phyloP scores from a whole-genome alignment of 108 stramenopile genomes.

The Skeletonema menzelii region DNA sequence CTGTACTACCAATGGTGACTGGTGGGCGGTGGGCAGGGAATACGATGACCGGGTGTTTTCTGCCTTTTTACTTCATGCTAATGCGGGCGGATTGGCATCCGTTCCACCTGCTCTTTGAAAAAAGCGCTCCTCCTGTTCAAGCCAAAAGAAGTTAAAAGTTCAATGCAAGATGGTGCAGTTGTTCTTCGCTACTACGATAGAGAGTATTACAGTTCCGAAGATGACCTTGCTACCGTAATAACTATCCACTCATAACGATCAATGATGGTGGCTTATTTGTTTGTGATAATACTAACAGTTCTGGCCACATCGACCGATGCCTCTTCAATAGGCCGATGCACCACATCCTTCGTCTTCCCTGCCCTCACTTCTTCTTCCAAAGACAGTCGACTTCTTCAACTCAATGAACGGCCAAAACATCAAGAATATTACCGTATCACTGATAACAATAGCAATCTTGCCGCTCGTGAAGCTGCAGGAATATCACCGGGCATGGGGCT shows the following conservation, averaged over 20 bases:
- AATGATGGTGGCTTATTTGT: background rate
- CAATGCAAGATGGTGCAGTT: too few relatives aligned
- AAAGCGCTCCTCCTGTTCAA: too few relatives aligned
- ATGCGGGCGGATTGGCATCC: too few relatives aligned
- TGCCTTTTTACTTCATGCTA: too few relatives aligned
- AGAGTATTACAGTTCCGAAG: too few relatives aligned
- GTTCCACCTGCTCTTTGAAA: too few relatives aligned
- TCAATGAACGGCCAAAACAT: background rate
- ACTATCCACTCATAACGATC: background rate
- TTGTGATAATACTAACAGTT: background rate
- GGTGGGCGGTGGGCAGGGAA: too few relatives aligned
- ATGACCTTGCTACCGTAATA: background rate
- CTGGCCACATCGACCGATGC: background rate
- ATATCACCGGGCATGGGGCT: constrained; percentile 21
- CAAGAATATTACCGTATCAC: background rate
- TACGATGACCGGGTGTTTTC: too few relatives aligned
- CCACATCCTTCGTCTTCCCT: background rate
- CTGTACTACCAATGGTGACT: too few relatives aligned
- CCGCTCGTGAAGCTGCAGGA: constrained; percentile 21
- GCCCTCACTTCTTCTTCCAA: background rate
- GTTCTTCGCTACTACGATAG: background rate
- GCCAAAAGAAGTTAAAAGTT: too few relatives aligned
- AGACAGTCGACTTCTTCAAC: background rate
- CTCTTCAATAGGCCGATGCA: too few relatives aligned
- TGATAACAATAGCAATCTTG: background rate